Evolutionary conservation across 1,284 basidiomycete species (phyloP), one percentile per base, ranked within the genome.

Genomic region (Ceratobasidium sp.): DNA sequence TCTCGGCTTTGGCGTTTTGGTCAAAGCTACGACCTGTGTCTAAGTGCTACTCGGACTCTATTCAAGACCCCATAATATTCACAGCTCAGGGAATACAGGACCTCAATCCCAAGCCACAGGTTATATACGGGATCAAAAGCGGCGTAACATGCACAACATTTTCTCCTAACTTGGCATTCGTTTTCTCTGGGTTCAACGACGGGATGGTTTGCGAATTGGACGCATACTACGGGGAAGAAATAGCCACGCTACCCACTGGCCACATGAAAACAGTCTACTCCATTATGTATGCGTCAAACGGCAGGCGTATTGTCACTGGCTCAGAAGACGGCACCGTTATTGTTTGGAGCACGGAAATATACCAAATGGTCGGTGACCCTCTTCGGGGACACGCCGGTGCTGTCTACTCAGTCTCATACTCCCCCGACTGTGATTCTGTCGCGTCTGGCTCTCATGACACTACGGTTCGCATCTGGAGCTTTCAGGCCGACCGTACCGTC

Each of bases 291-390:
- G 13, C 47, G 17, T n/a, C 47, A 6, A 23, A 51, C n/a, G 17
- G 47, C 20, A 23, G 20, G 23, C 47, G 20, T 20, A 89, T 91
- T n/a, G 89, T 97, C 60, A 96, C 93, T 77, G 95, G 95, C 5
- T 93, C 94, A 6, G 88, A 89, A 77, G 96, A 98, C 80, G 92
- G 94, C 0, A 94, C 91, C 77, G 95, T 92, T 0, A 92, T 92
- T n/a, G 80, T 98, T 7, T 99, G 97, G 97, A 96, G 98, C 82
- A 87, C 95, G 73, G 98, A 98, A 20, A 20, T n/a, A 8, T 15
- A 20, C 17, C 47, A 3, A 15, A 51, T 28, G 28, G 15, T 5
- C 15, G n/a, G 15, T 33, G 26, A 20, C 17, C 4, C 26, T 8
- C 33, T 58, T 28, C 11, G 3, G 28, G 56, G 13, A 4, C 56